Base-by-base conservation (phyloP, 2,329 filamentous ascomycete genomes). In the Ceratocystis harringtonii region DNA sequence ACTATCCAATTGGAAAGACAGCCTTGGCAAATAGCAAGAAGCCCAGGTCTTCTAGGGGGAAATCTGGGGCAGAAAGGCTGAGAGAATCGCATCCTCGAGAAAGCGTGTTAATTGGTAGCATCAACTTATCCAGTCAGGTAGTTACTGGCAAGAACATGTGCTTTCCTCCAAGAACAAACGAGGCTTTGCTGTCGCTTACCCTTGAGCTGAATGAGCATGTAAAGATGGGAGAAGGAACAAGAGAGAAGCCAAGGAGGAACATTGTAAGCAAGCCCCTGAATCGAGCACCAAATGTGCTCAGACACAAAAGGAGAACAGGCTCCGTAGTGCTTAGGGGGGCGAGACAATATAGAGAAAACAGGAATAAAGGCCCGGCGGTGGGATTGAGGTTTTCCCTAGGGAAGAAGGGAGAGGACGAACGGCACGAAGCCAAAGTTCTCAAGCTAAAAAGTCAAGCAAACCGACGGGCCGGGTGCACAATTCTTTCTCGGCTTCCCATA, bases 191-290 rank as follows among this genome's bases (percentile, higher is more conserved):
- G 45, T 8, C 19, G 45, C 8, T 52, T 10, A 12, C 48, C 48
- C 19, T 28, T 52, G 25, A 52, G 48, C 48, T 52, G 48, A 52
- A 52, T 52, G 48, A 52, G 28, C 25, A 28, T 28, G 22, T 10
- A 52, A 25, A 50, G 48, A 10, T 22, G 48, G n/a, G 48, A 8
- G n/a, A 25, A 19, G 48, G n/a, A 50, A 22, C 17, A 25, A 52
- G 48, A 52, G 17, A 25, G 48, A 52, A 52, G 6, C 48, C 48
- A 10, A 58, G 55, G 55, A 30, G 28, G 15, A 17, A 58, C 55
- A 25, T 28, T 15, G 48, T 52, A 52, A 52, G 48, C 60, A 62
- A 62, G 36, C 60, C 60, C 60, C 60, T 62, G 60, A 62, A 62
- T 50, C 32, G n/a, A 36, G 55, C 5, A 6, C 10, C 30, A 19